Base-by-base conservation (phyloP, 2,329 filamentous ascomycete species). In the Davidsoniella eucalypti region DNA sequence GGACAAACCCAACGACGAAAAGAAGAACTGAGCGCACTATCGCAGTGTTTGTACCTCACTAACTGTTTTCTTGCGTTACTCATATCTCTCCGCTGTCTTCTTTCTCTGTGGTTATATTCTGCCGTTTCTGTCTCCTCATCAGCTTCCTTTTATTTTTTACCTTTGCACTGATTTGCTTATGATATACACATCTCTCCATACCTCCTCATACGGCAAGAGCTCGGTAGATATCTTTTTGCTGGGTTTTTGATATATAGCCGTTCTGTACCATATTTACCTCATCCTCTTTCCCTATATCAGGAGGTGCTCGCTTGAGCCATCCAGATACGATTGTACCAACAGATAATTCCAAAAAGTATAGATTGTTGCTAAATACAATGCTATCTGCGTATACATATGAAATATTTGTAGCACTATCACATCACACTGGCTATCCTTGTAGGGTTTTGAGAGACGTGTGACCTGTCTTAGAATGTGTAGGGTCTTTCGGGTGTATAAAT, bases 1-100 rank as follows among this genome's bases (percentile, higher is more conserved):
- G 41, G 44, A 49, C 21, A 59, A 60, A 18, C 50, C 58, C 10
- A 36, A 57, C 16, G 52, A 55, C 47, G 52, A 57, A 40, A 59
- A 53, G 44, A 39, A 45, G 29, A 45, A 45, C 18, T 18, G 44
- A 47, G 21, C 38, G 6, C 17, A 21, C 18, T 12, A 26, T 17
- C n/a, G n/a, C 9, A 14, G 21, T 33, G 14, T 38, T 39, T 47
- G 29, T 47, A 18, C 18, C 37, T 14, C 18, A 33, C 16, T 18
- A 40, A 17, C 14, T 36, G 2, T 49, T 17, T 43, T 16, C 4
- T 29, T 26, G 16, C 26, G 21, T 12, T 40, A 16, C 8, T 47
- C 25, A 25, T 16, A 17, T 44, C 39, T 47, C 14, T 18, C 7
- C 14, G 37, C 38, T 49, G 7, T n/a, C 23, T 47, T 46, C 6